These are phyloP conservation scores for Grosmannia huntii DNA, from an alignment of 2,329 filamentous ascomycete species.

Conservation along the genomic window DNA sequence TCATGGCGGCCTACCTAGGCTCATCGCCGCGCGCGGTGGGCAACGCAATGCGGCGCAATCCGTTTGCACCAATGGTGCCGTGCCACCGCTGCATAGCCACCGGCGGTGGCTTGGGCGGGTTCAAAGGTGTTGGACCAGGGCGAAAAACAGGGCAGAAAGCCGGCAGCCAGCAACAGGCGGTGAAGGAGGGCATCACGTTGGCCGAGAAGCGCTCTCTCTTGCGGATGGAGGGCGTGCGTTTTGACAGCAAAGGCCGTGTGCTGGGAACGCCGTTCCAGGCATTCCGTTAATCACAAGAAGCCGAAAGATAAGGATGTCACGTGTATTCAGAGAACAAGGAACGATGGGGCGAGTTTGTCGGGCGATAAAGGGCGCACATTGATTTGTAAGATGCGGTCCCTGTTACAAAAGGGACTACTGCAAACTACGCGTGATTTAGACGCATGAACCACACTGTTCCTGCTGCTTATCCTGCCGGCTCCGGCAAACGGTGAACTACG, in stretches of 20 bases:
- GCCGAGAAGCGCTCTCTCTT: constrained; percentile 50
- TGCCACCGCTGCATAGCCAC: constrained; percentile 72
- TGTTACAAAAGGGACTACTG: not conserved
- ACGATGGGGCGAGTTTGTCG: not conserved
- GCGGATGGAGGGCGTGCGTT: constrained; percentile 48
- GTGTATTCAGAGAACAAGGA: not conserved
- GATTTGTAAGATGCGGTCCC: not conserved
- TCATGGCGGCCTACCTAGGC: constrained; percentile 52
- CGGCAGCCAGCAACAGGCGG: constrained; percentile 29
- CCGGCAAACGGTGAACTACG: not conserved
- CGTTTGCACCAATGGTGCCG: constrained; percentile 70
- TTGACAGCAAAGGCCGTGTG: constrained; percentile 47
- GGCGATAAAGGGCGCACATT: not conserved
- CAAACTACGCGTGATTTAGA: not conserved
- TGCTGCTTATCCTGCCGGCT: not conserved
- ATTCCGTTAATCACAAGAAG: constrained; percentile 16
- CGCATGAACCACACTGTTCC: not conserved
- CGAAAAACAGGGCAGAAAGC: constrained; percentile 41
- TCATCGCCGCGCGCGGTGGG: constrained; percentile 68
- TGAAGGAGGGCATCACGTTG: constrained; percentile 51
- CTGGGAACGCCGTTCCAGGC: constrained; percentile 40
- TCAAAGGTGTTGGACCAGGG: constrained; percentile 53
- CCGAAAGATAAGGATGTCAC: not conserved
- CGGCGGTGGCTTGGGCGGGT: constrained; percentile 57
- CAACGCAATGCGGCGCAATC: constrained; percentile 64